Percentiles rank a stretch among this genome's conserved stretches.
phyloP scores from a whole-genome alignment of 495 filamentous ascomycete genomes.

The Podospora comata region DNA sequence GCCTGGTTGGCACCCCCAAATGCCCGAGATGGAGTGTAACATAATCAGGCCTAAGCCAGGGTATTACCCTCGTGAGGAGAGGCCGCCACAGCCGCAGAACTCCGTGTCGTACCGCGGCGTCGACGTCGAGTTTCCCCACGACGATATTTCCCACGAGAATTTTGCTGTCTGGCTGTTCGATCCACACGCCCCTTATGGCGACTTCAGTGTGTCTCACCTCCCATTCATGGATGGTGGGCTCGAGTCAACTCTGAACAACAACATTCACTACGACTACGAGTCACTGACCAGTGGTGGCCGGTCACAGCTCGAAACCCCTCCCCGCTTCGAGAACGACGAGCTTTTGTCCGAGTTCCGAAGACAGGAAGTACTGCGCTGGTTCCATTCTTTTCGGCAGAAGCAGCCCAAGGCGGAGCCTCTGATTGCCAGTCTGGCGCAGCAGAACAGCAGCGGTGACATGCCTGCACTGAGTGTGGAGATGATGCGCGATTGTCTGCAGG shows the following conservation, averaged over 20 bases:
- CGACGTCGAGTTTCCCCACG: constrained; percentile 33
- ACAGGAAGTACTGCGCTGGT: constrained; percentile 71
- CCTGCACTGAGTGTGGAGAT: constrained; percentile 80
- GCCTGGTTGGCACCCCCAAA: constrained; percentile 34
- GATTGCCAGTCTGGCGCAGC: constrained; percentile 68
- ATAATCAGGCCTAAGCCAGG: constrained; percentile 45
- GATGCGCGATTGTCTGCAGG: constrained; percentile 88
- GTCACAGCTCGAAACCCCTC: constrained; percentile 71
- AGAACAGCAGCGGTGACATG: constrained; percentile 56
- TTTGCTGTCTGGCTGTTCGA: constrained; percentile 53
- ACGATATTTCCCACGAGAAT: constrained; percentile 43
- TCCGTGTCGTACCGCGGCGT: constrained; percentile 27
- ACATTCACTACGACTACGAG: constrained; percentile 51
- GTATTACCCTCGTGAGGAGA: constrained; percentile 40
- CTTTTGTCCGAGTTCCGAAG: constrained; percentile 81
- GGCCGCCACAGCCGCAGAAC: constrained; percentile 37
- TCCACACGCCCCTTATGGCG: constrained; percentile 39
- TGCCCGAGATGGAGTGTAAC: constrained; percentile 39
- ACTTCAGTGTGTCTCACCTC: constrained; percentile 41
- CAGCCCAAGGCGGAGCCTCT: constrained; percentile 67
- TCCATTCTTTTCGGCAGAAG: constrained; percentile 72
- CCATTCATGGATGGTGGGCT: constrained; percentile 50
- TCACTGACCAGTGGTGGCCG: constrained; percentile 54
- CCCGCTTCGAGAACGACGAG: constrained; percentile 68
- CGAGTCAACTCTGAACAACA: constrained; percentile 50